phyloP scores from a whole-genome alignment of 495 filamentous ascomycete genomes.

The Lasiosphaeris hirsuta region DNA sequence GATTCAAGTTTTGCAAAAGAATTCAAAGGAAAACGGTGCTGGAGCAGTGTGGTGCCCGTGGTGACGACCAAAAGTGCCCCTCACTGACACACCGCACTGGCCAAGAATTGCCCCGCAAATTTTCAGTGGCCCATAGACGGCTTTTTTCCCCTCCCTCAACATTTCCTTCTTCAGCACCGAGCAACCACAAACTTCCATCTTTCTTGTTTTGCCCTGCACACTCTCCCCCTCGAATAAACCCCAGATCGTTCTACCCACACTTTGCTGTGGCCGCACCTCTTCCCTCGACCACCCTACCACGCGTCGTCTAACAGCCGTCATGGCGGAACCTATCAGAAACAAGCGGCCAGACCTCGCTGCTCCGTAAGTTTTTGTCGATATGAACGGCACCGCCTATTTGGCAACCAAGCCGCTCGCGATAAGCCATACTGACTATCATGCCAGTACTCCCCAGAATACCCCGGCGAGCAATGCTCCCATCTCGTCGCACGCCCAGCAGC shows the following conservation, averaged over 20 bases:
- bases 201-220: slow-evolving; percentile 15
- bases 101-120: slow-evolving; percentile 28
- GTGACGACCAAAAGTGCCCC: too few species aligned
- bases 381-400: neutral
- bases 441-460: slow-evolving; percentile 92
- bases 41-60: too few species aligned
- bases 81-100: slow-evolving; percentile 15
- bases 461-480: slow-evolving; percentile 94
- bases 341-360: slow-evolving; percentile 82
- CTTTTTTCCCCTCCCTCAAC: slow-evolving; percentile 34
- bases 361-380: slow-evolving; percentile 54
- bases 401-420: slow-evolving; percentile 14
- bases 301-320: slow-evolving; percentile 35
- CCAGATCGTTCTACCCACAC: neutral
- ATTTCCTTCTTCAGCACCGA: slow-evolving; percentile 26
- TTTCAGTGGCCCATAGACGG: slow-evolving; percentile 27
- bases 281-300: slow-evolving; percentile 3
- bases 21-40: too few species aligned
- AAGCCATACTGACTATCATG: slow-evolving; percentile 28
- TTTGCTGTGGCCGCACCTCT: slow-evolving; percentile 4
- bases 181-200: slow-evolving; percentile 5
- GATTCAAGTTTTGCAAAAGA: too few species aligned
- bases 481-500: slow-evolving; percentile 94
- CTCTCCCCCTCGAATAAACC: slow-evolving; percentile 6
- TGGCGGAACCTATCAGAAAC: slow-evolving; percentile 90